Conservation (phyloP, 73 alveolate genomes). For the Chromera velia region DNA sequence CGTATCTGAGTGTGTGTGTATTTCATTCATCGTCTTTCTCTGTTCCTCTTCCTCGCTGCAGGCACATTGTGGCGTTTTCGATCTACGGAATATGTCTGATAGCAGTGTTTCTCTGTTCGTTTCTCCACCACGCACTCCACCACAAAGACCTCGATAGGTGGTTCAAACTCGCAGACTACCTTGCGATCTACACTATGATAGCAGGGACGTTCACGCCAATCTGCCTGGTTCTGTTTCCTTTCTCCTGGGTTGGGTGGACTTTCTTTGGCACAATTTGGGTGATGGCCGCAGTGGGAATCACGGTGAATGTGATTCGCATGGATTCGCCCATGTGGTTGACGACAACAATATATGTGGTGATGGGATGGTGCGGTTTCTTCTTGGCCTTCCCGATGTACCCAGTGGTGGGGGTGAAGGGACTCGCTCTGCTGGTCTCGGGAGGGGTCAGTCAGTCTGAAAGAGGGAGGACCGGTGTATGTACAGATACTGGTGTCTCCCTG, state of each 20-base stretch:
- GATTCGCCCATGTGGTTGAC: neutral
- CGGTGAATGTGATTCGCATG: neutral
- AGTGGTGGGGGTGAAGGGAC: too few species aligned
- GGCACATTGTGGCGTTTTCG: neutral
- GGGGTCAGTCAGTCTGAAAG: too few species aligned
- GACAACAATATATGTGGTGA: neutral
- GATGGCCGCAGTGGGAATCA: neutral
- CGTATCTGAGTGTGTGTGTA: too few species aligned
- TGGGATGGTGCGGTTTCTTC: too few species aligned
- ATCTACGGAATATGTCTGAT: neutral
- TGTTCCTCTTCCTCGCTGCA: too few species aligned
- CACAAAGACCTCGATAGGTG: slow-evolving; percentile 9
- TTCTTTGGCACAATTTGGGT: neutral
- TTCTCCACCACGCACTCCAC: neutral
- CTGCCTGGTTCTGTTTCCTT: neutral
- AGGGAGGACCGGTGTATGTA: too few species aligned
- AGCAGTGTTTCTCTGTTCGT: neutral
- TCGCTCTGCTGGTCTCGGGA: too few species aligned
- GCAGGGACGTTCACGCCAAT: slow-evolving; percentile 14
- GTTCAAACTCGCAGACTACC: slow-evolving; percentile 14
- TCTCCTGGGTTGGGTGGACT: neutral
- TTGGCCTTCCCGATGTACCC: too few species aligned
- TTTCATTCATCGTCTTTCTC: too few species aligned
- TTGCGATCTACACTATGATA: slow-evolving; percentile 23
- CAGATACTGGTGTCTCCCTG: too few species aligned